A percentile compares a stretch with the other conserved stretches of the same genome.
Evolutionary conservation across 2,329 filamentous ascomycete genomes (phyloP).

Genomic region (Arthrobotrys iridis): DNA sequence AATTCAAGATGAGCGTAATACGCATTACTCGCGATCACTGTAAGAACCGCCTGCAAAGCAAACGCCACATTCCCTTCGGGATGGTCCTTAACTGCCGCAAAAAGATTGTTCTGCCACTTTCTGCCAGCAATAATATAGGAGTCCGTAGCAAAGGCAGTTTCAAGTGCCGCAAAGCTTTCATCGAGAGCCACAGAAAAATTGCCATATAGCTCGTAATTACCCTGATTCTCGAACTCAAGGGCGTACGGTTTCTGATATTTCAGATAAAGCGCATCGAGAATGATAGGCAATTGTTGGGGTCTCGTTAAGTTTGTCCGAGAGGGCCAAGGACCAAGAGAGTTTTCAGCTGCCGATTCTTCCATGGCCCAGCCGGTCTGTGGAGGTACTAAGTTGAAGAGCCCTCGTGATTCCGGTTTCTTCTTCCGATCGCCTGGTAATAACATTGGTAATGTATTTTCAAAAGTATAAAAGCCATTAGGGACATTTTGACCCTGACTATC

Average conservation of each 20-base stretch:
- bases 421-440: not conserved
- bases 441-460: not conserved
- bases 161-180: not conserved
- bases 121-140: not conserved
- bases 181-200: not conserved
- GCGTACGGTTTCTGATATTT: not conserved
- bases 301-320: not conserved
- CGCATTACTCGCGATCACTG: not conserved
- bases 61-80: slow-evolving; percentile 7
- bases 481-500: not conserved
- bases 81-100: slow-evolving; percentile 5
- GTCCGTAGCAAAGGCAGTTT: not conserved
- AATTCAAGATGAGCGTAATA: slow-evolving; percentile 2
- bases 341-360: not conserved
- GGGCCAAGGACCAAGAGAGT: not conserved
- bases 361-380: not conserved
- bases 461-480: not conserved
- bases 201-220: not conserved
- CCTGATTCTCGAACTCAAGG: not conserved
- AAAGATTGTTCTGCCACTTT: slow-evolving; percentile 19
- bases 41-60: slow-evolving; percentile 23
- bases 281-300: not conserved
- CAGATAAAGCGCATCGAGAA: not conserved
- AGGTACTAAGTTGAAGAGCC: not conserved
- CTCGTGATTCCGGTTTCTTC: not conserved